Conservation (phyloP, 768 basidiomycete species). For the Paxillus rubicundulus region DNA sequence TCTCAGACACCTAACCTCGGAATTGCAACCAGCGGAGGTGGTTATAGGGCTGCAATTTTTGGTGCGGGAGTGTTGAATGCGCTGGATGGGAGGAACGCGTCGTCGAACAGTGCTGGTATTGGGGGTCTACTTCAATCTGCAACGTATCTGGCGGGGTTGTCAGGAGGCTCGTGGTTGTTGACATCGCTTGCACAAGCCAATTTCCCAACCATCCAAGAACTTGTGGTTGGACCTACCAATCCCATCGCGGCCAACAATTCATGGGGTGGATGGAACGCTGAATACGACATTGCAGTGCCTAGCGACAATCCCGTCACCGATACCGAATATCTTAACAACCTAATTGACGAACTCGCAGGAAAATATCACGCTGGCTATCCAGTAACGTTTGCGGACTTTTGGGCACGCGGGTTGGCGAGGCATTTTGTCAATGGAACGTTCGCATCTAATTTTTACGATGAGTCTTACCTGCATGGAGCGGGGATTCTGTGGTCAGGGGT, state of each 20-base stretch:
- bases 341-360: slow-evolving; percentile 28
- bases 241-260: slow-evolving; percentile 13
- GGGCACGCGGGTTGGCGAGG: slow-evolving; percentile 27
- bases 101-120: slow-evolving; percentile 39
- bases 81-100: slow-evolving; percentile 47
- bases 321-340: slow-evolving; percentile 11
- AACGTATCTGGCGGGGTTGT: slow-evolving; percentile 52
- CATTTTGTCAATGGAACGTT: slow-evolving; percentile 42
- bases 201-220: slow-evolving; percentile 39
- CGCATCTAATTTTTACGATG: slow-evolving; percentile 26
- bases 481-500: slow-evolving; percentile 36
- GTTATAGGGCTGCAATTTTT: slow-evolving; percentile 53
- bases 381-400: slow-evolving; percentile 31
- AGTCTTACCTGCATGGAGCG: slow-evolving; percentile 32
- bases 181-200: slow-evolving; percentile 42
- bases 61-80: slow-evolving; percentile 51
- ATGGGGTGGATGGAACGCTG: slow-evolving; percentile 36
- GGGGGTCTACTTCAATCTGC: slow-evolving; percentile 54
- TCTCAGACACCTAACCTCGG: slow-evolving; percentile 37
- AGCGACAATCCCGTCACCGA: slow-evolving; percentile 17
- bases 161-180: slow-evolving; percentile 41
- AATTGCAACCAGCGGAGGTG: slow-evolving; percentile 56
- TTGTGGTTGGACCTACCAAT: slow-evolving; percentile 32
- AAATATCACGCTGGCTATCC: slow-evolving; percentile 30
- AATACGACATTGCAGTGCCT: slow-evolving; percentile 19